Conservation (phyloP, 1,139 yeast species). For the Suhomyces guaymorum region DNA sequence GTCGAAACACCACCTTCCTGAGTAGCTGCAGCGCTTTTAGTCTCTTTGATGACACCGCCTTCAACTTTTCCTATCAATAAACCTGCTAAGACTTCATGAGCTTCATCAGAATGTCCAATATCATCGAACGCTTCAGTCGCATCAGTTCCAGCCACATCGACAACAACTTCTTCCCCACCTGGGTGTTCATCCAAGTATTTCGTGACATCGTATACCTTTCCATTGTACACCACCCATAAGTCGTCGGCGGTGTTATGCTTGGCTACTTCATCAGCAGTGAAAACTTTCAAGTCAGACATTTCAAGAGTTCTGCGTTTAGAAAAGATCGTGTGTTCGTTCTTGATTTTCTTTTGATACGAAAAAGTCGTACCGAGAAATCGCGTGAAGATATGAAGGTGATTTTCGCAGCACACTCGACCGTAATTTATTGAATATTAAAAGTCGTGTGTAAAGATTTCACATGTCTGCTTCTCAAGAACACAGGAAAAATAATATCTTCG, state of each 20-base stretch:
- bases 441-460: no score
- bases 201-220: constrained; percentile 86
- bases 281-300: constrained; percentile 27
- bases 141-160: constrained; percentile 89
- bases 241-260: constrained; percentile 77
- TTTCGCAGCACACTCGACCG: not conserved
- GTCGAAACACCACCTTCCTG: constrained; percentile 30
- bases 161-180: constrained; percentile 96
- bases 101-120: constrained; percentile 97
- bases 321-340: constrained; percentile 4
- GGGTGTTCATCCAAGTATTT: constrained; percentile 93
- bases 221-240: constrained; percentile 87
- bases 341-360: constrained; percentile 4
- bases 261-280: constrained; percentile 64
- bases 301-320: constrained; percentile 11
- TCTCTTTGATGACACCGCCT: constrained; percentile 42
- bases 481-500: no score
- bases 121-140: constrained; percentile 95
- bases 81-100: constrained; percentile 70
- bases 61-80: constrained; percentile 66
- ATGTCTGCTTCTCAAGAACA: no score
- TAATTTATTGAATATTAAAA: no score
- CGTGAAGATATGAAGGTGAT: not conserved
- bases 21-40: constrained; percentile 23
- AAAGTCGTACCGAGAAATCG: constrained; percentile 2